Evolutionary conservation across 257 asterid genomes (phyloP).

Genomic region (Solanum arcanum): DNA sequence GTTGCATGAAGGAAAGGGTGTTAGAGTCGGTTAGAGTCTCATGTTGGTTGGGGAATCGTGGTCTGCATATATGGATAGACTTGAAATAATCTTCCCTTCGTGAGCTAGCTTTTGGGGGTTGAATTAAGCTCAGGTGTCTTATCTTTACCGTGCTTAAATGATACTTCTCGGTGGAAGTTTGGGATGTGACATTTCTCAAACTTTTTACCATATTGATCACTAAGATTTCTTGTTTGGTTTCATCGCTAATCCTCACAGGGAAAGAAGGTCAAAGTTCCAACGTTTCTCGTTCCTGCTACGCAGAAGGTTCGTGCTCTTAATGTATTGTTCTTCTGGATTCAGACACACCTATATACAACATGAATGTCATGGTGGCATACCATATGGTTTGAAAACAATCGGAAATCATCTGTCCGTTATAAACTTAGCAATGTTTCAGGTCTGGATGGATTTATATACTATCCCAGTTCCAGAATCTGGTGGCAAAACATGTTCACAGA

Average conservation of each 20-base stretch:
- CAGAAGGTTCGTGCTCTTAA: constrained; percentile 56
- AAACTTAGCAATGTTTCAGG: constrained; percentile 23
- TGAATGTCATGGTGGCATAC: not conserved
- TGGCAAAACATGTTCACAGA: constrained; percentile 90
- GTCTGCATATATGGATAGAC: not conserved
- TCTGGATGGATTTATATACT: constrained; percentile 89
- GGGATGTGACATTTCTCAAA: not conserved
- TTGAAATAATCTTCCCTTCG: not conserved
- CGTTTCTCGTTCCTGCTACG: constrained; percentile 89
- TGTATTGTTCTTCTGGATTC: not conserved
- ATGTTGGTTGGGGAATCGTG: not conserved
- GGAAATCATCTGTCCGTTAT: no score
- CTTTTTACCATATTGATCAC: not conserved
- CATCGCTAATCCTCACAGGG: constrained; percentile 33
- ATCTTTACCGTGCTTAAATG: not conserved
- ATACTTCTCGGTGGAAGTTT: not conserved
- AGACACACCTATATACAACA: not conserved
- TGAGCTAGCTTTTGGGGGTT: not conserved
- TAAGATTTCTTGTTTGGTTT: not conserved
- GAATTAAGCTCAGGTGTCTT: not conserved
- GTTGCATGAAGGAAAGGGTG: not conserved
- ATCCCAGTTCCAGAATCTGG: constrained; percentile 82
- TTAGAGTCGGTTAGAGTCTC: not conserved
- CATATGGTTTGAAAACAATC: not conserved
- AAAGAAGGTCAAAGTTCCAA: constrained; percentile 88